phyloP scores from a whole-genome alignment of 306 rosid species.

The Malus orientalis region DNA sequence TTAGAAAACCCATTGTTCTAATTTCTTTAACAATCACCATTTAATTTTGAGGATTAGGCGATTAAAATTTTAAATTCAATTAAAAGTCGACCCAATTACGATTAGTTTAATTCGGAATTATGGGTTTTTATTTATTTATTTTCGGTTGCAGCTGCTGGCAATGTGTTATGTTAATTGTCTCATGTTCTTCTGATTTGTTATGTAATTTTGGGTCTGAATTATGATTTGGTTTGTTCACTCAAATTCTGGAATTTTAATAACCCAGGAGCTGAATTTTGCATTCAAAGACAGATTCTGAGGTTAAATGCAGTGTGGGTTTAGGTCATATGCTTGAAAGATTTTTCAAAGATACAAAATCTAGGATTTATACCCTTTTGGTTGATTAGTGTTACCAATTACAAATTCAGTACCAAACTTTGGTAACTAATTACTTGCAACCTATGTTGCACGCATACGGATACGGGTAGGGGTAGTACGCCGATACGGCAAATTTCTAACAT shows the following conservation, averaged over 20 bases:
- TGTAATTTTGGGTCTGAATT: not conserved
- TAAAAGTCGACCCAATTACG: not conserved
- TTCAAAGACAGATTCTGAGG: not conserved
- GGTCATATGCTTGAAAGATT: not conserved
- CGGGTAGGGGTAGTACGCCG: too few relatives aligned
- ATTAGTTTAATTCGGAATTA: not conserved
- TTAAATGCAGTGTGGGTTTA: not conserved
- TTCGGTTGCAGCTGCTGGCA: not conserved
- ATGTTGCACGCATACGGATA: too few relatives aligned
- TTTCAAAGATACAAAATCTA: not conserved
- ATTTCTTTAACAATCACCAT: not conserved
- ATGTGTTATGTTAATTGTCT: not conserved
- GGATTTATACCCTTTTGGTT: not conserved
- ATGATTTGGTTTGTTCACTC: not conserved
- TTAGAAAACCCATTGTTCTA: not conserved
- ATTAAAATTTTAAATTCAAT: not conserved
- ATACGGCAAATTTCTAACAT: too few relatives aligned
- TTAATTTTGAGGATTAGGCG: not conserved
- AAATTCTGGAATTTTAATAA: not conserved
- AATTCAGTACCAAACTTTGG: not conserved
- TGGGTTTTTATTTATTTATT: not conserved
- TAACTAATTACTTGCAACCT: not conserved
- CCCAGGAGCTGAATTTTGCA: not conserved
- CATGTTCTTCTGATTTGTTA: not conserved
- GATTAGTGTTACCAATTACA: too few relatives aligned